phyloP scores from a whole-genome alignment of 768 basidiomycete genomes.

The Gautieria morchelliformis region DNA sequence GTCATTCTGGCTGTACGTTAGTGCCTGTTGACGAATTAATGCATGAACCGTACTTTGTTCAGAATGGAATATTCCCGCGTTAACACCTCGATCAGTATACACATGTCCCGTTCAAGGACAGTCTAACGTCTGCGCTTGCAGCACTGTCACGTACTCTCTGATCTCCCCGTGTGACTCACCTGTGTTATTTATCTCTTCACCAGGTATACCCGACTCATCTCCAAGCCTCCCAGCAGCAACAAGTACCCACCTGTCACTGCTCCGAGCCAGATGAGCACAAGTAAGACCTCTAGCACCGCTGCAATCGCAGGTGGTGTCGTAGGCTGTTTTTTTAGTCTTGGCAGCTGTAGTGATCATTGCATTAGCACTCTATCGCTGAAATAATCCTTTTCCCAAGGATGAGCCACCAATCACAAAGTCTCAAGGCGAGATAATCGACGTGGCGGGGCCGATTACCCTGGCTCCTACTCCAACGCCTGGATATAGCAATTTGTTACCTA shows the following conservation, averaged over 20 bases:
- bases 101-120: background rate
- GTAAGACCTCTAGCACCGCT: slow-evolving; percentile 32
- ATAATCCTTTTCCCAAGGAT: background rate
- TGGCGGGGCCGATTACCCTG: slow-evolving; percentile 10
- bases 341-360: background rate
- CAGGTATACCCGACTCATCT: no score
- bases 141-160: slow-evolving; percentile 43
- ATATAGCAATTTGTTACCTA: slow-evolving; percentile 11
- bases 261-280: background rate
- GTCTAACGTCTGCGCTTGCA: slow-evolving; percentile 36
- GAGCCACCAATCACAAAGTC: slow-evolving; percentile 3
- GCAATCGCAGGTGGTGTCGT: slow-evolving; percentile 60
- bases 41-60: background rate
- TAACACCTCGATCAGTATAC: background rate
- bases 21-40: no score
- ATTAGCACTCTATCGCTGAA: slow-evolving; percentile 20
- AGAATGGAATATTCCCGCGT: background rate
- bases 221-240: no score
- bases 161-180: slow-evolving; percentile 44
- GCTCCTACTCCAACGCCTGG: slow-evolving; percentile 11
- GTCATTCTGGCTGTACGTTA: background rate
- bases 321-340: slow-evolving; percentile 26
- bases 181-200: no score
- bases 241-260: no score
- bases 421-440: background rate